Base-by-base conservation (phyloP, 1,284 basidiomycete species). In the Ustilago lituana region DNA sequence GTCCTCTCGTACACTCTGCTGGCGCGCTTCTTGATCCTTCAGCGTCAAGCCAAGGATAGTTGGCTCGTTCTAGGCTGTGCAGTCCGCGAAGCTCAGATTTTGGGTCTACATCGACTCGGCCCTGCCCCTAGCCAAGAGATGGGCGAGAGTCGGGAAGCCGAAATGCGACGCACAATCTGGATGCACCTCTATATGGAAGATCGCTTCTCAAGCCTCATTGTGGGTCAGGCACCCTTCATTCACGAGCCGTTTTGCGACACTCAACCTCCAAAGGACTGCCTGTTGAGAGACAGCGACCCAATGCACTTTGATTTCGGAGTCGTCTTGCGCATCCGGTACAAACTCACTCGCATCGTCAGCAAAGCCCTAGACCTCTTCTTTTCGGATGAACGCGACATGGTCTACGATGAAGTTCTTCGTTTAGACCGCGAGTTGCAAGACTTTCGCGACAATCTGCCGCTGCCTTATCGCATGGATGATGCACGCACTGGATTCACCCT, bases 1-100 rank as follows among this genome's bases (percentile, higher is more conserved):
- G 53, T 63, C 4, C 48, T 56, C 8, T 47, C 52, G 10, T 24
- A 56, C 43, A 15, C 56, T 22, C 38, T 56, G 11, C 38, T 55
- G 3, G 37, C 53, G 5, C 48, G 60, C 0, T 63, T 46, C 17
- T 12, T 48, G 9, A 52, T 63, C n/a, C 27, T 63, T 19, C 60
- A 56, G 33, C 53, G 60, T 22, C 52, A 56, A 40, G 60, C 53
- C 6, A 56, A 43, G 33, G 53, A 63, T 4, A 57, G 60, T 49
- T 63, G 60, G 60, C 38, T 57, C 2, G 32, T 40, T 9, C 38
- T 63, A 1, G 53, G 37, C 9, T 15, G 22, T 9, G 53, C 60
- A 1, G 32, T 56, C 1, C 29, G 60, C 2, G 48, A 51, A 22
- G 60, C 60, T 2, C 48, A 63, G 17, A 12, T 49, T 5, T n/a